Evolutionary conservation across 306 rosid species (phyloP), one percentile per base, ranked within the genome.

Genomic region (Calophaca sinica): DNA sequence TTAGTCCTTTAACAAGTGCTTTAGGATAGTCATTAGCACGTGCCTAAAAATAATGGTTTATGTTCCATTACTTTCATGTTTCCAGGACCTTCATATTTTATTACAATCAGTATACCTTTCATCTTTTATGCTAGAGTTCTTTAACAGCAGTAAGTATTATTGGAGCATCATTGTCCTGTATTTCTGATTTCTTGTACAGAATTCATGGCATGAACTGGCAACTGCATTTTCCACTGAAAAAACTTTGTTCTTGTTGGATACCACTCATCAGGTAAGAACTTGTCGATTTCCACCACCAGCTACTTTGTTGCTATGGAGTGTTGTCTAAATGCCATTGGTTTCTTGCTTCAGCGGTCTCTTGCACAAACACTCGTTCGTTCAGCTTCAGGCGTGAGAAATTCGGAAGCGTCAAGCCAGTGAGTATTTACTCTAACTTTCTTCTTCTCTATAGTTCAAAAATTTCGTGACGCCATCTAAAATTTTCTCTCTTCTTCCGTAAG

Each of bases 331-430:
- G 53, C 28, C 52, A 26, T 77, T 57, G 15, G 28, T 67, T 66
- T 75, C 55, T 76, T 70, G 33, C 78, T 58, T 76, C 87, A 94
- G 98, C 89, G 96, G 5, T 91, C 97, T 11, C 97, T 94, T 74
- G 97, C 98, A 70, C 97, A 89, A 85, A 88, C 90, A 41, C 93
- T 94, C 38, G 98, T 94, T 58, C 90, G 82, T 38, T 94, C 98
- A 36, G 93, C 94, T 73, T 87, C 94, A 69, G 97, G 96, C 81
- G 46, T 94, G 80, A 87, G 49, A 79, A 87, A 83, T 77, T 60
- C 70, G 29, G 98, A 94, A 65, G 85, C 84, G 12, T 87, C 97
- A 77, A 89, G 81, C 81, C 97, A 87, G 98, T 94, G 80, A 83
- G 97, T 86, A 44, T 74, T 82, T 52, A 36, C 42, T 61, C 71